These are phyloP conservation scores for Coemansia brasiliensis DNA, from an alignment of 192 early-diverging fungal species.

Conservation along the genomic window DNA sequence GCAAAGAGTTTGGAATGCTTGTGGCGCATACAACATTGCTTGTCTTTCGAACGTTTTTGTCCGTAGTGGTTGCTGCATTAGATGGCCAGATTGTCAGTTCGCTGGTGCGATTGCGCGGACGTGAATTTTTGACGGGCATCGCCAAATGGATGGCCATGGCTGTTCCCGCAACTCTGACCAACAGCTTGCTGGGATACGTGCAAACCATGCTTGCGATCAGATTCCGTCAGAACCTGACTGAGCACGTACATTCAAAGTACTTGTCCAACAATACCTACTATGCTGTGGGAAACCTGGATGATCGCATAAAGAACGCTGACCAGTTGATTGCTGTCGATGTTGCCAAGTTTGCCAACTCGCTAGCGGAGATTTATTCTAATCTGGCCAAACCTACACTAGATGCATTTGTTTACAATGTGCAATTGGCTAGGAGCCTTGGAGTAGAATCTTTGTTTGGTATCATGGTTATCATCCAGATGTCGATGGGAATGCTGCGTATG, in stretches of 20 bases:
- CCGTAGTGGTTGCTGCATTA: constrained; percentile 81
- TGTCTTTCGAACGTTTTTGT: constrained; percentile 84
- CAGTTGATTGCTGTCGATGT: constrained; percentile 90
- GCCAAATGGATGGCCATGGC: constrained; percentile 92
- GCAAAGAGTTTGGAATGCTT: constrained; percentile 86
- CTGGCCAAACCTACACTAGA: constrained; percentile 95
- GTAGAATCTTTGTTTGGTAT: constrained; percentile 81
- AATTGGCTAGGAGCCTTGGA: constrained; percentile 83
- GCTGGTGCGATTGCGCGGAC: constrained; percentile 59
- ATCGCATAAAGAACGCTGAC: constrained; percentile 87
- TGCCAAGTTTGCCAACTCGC: constrained; percentile 84
- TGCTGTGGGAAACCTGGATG: constrained; percentile 88
- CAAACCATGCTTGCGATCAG: constrained; percentile 75
- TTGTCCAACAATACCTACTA: constrained; percentile 92
- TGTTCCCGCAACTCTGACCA: constrained; percentile 95
- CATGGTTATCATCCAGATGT: constrained; percentile 74
- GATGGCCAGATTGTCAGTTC: constrained; percentile 74
- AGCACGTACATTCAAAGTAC: constrained; percentile 84
- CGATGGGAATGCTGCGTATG: constrained; percentile 73
- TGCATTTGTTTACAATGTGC: constrained; percentile 87
- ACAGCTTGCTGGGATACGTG: constrained; percentile 82
- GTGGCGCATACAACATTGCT: constrained; percentile 83
- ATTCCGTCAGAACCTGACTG: constrained; percentile 85
- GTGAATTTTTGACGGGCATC: constrained; percentile 81
- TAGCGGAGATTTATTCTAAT: constrained; percentile 89